A percentile compares a stretch with the other conserved stretches of the same genome.
Conservation (phyloP, 495 filamentous ascomycete genomes). For the Aspergillus funiculosus region DNA sequence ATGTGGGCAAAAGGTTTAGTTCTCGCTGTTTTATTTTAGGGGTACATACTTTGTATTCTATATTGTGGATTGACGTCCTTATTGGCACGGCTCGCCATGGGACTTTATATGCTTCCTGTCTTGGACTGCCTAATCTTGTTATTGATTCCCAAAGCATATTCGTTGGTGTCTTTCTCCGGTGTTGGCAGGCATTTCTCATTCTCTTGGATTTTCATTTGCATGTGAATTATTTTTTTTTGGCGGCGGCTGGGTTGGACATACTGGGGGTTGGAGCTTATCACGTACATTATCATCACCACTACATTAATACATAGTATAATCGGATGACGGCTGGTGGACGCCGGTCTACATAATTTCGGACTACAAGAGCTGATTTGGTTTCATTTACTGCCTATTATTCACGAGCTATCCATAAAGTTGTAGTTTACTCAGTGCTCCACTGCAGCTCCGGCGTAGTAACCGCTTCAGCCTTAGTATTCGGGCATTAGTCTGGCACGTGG, state of each 20-base stretch:
- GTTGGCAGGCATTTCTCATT: conserved; percentile 5
- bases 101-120: too few species aligned
- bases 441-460: too few species aligned
- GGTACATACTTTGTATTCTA: conserved; percentile 17
- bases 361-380: too few species aligned
- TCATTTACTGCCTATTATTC: too few species aligned
- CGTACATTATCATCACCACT: conserved; percentile 18
- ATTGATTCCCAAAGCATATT: conserved; percentile 17
- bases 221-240: conserved; percentile 17
- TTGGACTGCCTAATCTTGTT: too few species aligned
- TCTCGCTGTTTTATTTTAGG: conserved; percentile 7
- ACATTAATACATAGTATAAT: conserved; percentile 20
- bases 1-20: too few species aligned
- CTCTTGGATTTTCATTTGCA: conserved; percentile 11
- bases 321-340: not conserved
- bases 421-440: too few species aligned
- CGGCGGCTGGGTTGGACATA: conserved; percentile 20
- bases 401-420: too few species aligned
- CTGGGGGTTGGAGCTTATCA: conserved; percentile 14
- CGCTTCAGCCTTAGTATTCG: not conserved
- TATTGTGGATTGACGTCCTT: conserved; percentile 4
- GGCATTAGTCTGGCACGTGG: conserved; percentile 8
- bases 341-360: too few species aligned
- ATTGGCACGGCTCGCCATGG: not conserved
- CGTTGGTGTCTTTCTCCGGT: conserved; percentile 14